Percentiles rank a stretch among this genome's conserved stretches.
These are phyloP conservation scores for Bonnemaisonia californica DNA, from an alignment of 31 red algal genomes.

Conservation along the genomic window DNA sequence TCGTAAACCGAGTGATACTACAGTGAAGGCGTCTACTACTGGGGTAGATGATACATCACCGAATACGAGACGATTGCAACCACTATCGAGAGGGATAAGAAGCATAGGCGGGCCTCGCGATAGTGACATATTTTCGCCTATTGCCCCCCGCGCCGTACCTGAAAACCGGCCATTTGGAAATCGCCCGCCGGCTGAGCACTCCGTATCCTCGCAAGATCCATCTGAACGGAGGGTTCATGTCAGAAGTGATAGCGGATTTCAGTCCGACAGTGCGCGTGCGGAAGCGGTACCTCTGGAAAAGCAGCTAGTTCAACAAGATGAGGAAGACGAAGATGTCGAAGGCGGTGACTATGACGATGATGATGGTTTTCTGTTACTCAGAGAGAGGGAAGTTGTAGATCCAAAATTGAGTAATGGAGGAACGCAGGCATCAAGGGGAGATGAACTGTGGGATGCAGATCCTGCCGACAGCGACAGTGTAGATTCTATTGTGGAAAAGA, in stretches of 20 bases:
- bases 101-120: constrained; percentile 6
- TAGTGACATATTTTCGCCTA: constrained; percentile 36
- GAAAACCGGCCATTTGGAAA: neutral
- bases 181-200: neutral
- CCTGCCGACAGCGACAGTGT: constrained; percentile 21
- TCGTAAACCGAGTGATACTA: neutral
- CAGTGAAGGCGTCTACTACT: neutral
- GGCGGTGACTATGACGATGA: neutral
- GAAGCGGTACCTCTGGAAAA: too few relatives aligned
- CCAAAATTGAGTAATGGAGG: neutral
- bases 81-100: neutral
- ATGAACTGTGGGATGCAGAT: neutral
- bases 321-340: neutral
- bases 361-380: neutral
- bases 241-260: neutral
- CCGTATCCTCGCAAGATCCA: constrained; percentile 6
- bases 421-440: neutral
- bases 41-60: neutral
- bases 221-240: neutral
- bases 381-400: neutral
- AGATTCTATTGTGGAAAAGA: constrained; percentile 5
- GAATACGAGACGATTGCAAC: neutral
- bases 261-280: neutral
- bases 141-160: constrained; percentile 13
- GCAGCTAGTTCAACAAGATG: too few relatives aligned